Percentiles rank a stretch among this genome's conserved stretches.
Evolutionary conservation across 139 green algal species (phyloP).

Genomic region (Ulvella scutata): DNA sequence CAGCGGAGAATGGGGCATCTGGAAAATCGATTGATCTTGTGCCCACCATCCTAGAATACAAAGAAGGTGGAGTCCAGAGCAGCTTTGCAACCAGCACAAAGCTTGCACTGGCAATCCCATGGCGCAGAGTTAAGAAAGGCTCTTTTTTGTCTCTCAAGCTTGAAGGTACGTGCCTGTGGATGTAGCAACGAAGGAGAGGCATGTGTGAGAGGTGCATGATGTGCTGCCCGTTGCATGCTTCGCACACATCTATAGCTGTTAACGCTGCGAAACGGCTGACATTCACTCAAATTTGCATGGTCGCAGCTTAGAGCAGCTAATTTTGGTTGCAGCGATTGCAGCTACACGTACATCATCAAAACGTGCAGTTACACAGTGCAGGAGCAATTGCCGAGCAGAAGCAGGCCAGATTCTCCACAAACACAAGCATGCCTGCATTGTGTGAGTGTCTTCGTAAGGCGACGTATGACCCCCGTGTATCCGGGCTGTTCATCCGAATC

Average conservation of each 20-base stretch:
- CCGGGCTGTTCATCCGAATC: conserved; percentile 71
- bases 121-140: conserved; percentile 70
- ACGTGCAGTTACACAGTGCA: conserved; percentile 3
- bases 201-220: background rate
- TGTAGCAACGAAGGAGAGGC: background rate
- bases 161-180: conserved; percentile 4
- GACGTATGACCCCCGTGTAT: conserved; percentile 66
- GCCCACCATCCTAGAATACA: background rate
- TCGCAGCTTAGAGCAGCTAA: conserved; percentile 26
- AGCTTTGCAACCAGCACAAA: conserved; percentile 23
- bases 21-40: background rate
- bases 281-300: conserved; percentile 18
- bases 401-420: conserved; percentile 22
- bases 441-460: conserved; percentile 65
- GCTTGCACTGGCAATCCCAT: conserved; percentile 59
- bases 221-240: background rate
- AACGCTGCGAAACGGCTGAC: background rate
- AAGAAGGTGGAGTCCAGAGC: conserved; percentile 3
- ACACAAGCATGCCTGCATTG: conserved; percentile 37
- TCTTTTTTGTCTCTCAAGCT: conserved; percentile 64
- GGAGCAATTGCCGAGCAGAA: conserved; percentile 23
- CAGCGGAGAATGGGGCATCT: background rate
- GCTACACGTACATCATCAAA: background rate
- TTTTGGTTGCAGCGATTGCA: conserved; percentile 1
- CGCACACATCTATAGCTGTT: background rate